Percentiles rank a stretch among this genome's conserved stretches.
phyloP scores from a whole-genome alignment of 441 rosid genomes.

The Isatis lusitanica region DNA sequence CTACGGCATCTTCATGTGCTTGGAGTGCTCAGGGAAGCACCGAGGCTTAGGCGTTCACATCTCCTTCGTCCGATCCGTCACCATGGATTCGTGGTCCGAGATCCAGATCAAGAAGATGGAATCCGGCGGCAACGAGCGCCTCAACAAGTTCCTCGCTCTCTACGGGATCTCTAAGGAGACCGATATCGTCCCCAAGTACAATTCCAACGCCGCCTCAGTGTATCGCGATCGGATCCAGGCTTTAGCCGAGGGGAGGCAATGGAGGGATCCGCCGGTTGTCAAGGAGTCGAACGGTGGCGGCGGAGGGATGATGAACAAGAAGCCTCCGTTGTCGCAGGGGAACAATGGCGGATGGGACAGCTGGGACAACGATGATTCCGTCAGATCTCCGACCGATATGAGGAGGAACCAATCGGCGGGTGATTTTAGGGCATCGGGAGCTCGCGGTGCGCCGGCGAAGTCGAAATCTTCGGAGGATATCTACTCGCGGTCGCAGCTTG shows the following conservation, averaged over 20 bases:
- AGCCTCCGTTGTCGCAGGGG: conserved; percentile 62
- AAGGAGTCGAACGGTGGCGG: conserved; percentile 54
- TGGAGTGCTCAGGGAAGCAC: conserved; percentile 98
- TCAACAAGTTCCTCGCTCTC: conserved; percentile 65
- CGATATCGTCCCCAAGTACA: conserved; percentile 75
- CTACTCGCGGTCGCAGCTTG: conserved; percentile 67
- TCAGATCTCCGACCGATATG: conserved; percentile 59
- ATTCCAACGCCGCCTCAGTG: conserved; percentile 72
- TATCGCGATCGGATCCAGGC: conserved; percentile 88
- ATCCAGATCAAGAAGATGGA: conserved; percentile 99
- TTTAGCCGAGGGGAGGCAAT: conserved; percentile 73
- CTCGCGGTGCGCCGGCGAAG: conserved; percentile 47
- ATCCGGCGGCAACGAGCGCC: conserved; percentile 79
- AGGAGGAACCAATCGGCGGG: conserved; percentile 78
- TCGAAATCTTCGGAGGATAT: conserved; percentile 86
- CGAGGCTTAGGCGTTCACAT: conserved; percentile 97
- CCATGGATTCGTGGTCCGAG: conserved; percentile 99
- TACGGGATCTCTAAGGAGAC: conserved; percentile 81
- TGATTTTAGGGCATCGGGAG: conserved; percentile 59
- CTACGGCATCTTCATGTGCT: conserved; percentile 95
- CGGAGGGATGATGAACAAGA: conserved; percentile 30
- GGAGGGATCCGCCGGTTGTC: conserved; percentile 89
- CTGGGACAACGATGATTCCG: conserved; percentile 82
- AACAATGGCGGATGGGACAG: conserved; percentile 75
- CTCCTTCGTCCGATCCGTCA: conserved; percentile 96